These are phyloP conservation scores for Straminergon stramineum DNA, from an alignment of 225 moss, liverwort and hornwort genomes.

Conservation along the genomic window DNA sequence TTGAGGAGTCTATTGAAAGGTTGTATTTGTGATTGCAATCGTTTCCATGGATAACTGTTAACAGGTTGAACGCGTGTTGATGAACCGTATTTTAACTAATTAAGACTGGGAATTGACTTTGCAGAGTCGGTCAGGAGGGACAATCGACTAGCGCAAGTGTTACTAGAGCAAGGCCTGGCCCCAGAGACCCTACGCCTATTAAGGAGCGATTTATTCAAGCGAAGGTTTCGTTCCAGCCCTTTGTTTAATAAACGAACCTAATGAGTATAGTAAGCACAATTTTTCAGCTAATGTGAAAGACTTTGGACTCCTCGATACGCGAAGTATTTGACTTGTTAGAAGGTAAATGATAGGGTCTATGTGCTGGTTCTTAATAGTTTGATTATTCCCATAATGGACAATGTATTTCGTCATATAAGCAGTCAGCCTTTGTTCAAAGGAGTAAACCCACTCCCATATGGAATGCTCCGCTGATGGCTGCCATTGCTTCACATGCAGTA, in stretches of 20 bases:
- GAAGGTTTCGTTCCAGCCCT: slow-evolving; percentile 27
- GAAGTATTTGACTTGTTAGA: background rate
- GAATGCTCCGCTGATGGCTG: background rate
- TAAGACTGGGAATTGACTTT: background rate
- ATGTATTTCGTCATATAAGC: background rate
- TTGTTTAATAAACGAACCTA: background rate
- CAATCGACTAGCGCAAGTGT: slow-evolving; percentile 15
- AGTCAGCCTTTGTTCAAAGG: background rate
- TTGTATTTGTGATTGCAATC: slow-evolving; percentile 6
- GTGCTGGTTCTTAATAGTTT: background rate
- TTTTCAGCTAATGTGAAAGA: background rate
- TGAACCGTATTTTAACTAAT: background rate
- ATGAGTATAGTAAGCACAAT: background rate
- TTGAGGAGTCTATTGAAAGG: slow-evolving; percentile 30
- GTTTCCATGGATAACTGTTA: background rate
- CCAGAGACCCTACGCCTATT: slow-evolving; percentile 62
- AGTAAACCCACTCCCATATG: background rate
- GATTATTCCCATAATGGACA: background rate
- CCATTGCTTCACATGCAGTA: slow-evolving; percentile 51
- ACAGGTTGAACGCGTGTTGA: background rate
- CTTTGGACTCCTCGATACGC: background rate
- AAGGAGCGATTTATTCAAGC: slow-evolving; percentile 92
- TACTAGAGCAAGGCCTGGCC: slow-evolving; percentile 53
- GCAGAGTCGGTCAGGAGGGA: slow-evolving; percentile 33
- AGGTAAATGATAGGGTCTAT: background rate